Evolutionary conservation across 352 stramenopile genomes (phyloP), one percentile per base, ranked within the genome.

Genomic region (Phytophthora boehmeriae): DNA sequence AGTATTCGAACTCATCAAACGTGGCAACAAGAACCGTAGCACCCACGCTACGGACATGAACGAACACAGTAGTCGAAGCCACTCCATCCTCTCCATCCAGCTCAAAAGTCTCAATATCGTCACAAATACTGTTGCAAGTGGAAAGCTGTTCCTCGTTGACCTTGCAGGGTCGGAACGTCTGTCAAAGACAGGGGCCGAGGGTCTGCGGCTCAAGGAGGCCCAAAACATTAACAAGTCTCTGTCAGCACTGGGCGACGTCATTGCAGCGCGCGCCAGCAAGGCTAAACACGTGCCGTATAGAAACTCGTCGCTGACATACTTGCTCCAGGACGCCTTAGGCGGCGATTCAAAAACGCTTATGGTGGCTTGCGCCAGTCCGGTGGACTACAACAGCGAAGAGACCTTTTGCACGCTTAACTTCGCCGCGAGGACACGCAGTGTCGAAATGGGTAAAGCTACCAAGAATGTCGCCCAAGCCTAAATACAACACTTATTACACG

Each of bases 171-270:
- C 88, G 0, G 91, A 97, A 59, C 77, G 90, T 1, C 69, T 98
- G n/a, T 90, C 78, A 16, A 96, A 97, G 75, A 97, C 93, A 2
- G 85, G 87, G 2, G 91, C 92, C 5, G 79, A 92, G 45, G 92
- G 89, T 0, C 83, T 90, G 58, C 73, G 84, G 11, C 66, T 98
- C 5, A 97, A 97, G 54, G 92, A 98, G 53, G 91, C 92, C 38
- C 87, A 96, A 48, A 97, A 96, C 63, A 98, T 98, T 73, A 98
- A 98, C 78, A 96, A 97, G 60, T 93, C 86, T 44, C 79, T 99
- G 22, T 98, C 92, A 4, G 97, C 97, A 20, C 82, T 99, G 13
- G 97, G 97, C 13, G 97, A 99, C 73, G 97, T 99, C 20, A 99
- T 99, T 66, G 82, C 88, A 19, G 88, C 88, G 22, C 84, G 83